These are phyloP conservation scores for Nepenthes mirabilis DNA, from an alignment of 148 eudicot species.

Conservation along the genomic window DNA sequence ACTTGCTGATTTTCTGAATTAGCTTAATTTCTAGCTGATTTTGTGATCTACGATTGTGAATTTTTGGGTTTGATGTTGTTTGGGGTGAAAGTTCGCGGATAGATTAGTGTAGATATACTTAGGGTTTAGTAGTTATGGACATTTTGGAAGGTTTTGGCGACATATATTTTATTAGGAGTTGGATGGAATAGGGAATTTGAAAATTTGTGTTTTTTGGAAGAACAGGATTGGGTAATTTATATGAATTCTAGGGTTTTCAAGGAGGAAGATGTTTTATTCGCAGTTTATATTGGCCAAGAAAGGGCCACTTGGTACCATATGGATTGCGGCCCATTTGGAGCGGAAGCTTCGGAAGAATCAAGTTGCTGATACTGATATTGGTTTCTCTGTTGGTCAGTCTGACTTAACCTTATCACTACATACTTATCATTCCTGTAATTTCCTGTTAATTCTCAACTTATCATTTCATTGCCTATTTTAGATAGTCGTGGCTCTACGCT, in stretches of 20 bases:
- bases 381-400: constrained; percentile 79
- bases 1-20: no score
- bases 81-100: no score
- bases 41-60: no score
- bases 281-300: constrained; percentile 89
- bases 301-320: constrained; percentile 91
- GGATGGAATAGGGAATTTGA: neutral
- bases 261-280: constrained; percentile 69
- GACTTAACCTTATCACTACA: neutral
- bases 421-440: neutral
- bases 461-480: no score
- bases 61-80: no score
- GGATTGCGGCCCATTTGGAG: constrained; percentile 97
- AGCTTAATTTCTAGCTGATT: no score
- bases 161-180: neutral
- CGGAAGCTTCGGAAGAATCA: constrained; percentile 90
- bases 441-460: no score
- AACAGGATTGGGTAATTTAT: constrained; percentile 3
- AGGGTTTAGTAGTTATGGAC: no score
- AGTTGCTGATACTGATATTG: constrained; percentile 90
- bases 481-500: no score
- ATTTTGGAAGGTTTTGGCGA: no score
- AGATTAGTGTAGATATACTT: no score
- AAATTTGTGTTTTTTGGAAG: no score
- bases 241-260: constrained; percentile 12